Percentiles rank a stretch among this genome's conserved stretches.
Conservation (phyloP, 768 basidiomycete species). For the Russula olivacea region DNA sequence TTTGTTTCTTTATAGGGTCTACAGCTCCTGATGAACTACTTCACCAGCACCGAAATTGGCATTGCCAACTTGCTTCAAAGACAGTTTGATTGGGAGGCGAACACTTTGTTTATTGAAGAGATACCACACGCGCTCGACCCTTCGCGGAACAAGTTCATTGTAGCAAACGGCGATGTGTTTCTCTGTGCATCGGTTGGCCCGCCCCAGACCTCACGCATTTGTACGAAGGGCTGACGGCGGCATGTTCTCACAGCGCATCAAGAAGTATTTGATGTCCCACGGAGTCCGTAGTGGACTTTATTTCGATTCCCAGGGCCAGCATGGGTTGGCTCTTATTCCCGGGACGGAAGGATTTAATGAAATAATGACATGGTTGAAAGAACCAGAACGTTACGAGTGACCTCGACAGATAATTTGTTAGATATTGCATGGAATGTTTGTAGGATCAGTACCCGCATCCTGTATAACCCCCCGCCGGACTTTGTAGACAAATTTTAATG, state of each 20-base stretch:
- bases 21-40: constrained; percentile 80
- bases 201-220: not conserved
- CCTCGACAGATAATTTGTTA: not conserved
- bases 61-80: constrained; percentile 79
- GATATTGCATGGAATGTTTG: not conserved
- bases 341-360: constrained; percentile 47
- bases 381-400: constrained; percentile 12
- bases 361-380: constrained; percentile 59
- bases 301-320: constrained; percentile 56
- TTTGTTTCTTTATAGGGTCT: constrained; percentile 46
- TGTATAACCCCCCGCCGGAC: not conserved
- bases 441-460: not conserved
- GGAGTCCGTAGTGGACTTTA: constrained; percentile 61
- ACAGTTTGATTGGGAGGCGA: constrained; percentile 81
- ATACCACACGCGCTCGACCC: constrained; percentile 75
- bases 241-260: constrained; percentile 49
- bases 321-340: constrained; percentile 54
- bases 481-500: not conserved
- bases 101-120: constrained; percentile 86
- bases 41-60: constrained; percentile 82
- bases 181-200: constrained; percentile 58
- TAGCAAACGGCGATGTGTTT: constrained; percentile 82
- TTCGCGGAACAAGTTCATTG: constrained; percentile 59
- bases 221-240: not conserved
- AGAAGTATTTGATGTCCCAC: constrained; percentile 68